A percentile compares a stretch with the other conserved stretches of the same genome.
These are phyloP conservation scores for Aphanomyces cochlioides DNA, from an alignment of 352 stramenopile genomes.

Conservation along the genomic window DNA sequence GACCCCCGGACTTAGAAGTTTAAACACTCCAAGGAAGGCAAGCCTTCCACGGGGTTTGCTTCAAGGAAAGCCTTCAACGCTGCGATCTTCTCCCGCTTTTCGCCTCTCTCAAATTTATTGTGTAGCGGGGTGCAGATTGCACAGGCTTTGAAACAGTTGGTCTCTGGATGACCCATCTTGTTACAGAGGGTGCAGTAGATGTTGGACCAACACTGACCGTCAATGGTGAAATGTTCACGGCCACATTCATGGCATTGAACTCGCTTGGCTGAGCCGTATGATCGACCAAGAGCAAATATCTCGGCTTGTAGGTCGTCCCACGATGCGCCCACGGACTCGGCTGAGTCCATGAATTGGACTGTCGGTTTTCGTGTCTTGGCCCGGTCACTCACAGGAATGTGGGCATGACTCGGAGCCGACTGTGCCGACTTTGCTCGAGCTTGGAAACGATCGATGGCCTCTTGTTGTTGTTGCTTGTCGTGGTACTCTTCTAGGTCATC, in stretches of 20 bases:
- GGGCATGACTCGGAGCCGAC: too few species aligned
- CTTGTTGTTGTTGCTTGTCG: too few species aligned
- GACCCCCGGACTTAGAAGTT: conserved; percentile 2
- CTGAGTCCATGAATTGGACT: too few species aligned
- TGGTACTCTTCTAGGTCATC: too few species aligned
- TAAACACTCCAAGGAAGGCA: neutral
- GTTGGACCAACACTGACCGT: neutral
- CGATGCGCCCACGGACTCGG: too few species aligned
- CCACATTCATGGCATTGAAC: neutral
- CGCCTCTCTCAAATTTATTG: neutral
- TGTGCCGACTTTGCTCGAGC: too few species aligned
- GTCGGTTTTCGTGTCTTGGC: too few species aligned
- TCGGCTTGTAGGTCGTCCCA: too few species aligned
- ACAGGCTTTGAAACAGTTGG: conserved; percentile 3
- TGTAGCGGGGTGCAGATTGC: neutral
- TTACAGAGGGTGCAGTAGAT: neutral
- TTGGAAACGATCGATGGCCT: too few species aligned
- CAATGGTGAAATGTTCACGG: neutral
- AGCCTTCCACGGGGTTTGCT: neutral
- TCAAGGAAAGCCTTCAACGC: neutral
- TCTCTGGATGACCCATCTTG: neutral
- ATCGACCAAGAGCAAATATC: too few species aligned
- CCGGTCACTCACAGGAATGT: too few species aligned
- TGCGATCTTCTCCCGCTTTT: neutral
- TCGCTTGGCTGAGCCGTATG: neutral